phyloP scores from a whole-genome alignment of 192 early-diverging fungal genomes.

The Coemansia sp. region DNA sequence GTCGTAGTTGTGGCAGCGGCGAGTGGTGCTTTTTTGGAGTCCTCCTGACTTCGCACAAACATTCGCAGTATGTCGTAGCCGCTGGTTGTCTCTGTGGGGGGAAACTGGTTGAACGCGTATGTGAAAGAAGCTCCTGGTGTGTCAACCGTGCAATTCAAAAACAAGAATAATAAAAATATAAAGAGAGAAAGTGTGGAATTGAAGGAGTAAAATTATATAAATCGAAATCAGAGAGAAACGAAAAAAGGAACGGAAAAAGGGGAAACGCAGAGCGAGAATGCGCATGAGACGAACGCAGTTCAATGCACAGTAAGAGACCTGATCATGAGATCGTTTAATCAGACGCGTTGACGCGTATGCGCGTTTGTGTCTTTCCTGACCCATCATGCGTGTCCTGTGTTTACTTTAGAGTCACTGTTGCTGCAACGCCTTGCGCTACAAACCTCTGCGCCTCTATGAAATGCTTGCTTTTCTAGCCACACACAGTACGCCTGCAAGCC shows the following conservation, averaged over 20 bases:
- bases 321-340: neutral
- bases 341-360: neutral
- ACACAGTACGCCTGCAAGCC: too few species aligned
- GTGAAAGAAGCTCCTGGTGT: neutral
- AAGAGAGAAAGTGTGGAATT: neutral
- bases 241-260: neutral
- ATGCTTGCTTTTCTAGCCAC: too few species aligned
- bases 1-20: neutral
- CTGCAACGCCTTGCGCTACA: too few species aligned
- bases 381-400: neutral
- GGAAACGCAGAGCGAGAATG: neutral
- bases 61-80: neutral
- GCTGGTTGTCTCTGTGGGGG: conserved; percentile 3
- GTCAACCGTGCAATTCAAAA: neutral
- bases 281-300: neutral
- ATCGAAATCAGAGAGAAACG: neutral
- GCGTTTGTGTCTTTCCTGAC: neutral
- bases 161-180: neutral
- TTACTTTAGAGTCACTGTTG: neutral
- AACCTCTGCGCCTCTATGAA: too few species aligned
- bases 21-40: neutral
- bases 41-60: conserved; percentile 33
- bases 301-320: neutral
- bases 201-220: neutral
- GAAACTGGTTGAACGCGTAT: neutral